Evolutionary conservation across 1,284 basidiomycete species (phyloP), one percentile per base, ranked within the genome.

Genomic region (Vanrija sp.): DNA sequence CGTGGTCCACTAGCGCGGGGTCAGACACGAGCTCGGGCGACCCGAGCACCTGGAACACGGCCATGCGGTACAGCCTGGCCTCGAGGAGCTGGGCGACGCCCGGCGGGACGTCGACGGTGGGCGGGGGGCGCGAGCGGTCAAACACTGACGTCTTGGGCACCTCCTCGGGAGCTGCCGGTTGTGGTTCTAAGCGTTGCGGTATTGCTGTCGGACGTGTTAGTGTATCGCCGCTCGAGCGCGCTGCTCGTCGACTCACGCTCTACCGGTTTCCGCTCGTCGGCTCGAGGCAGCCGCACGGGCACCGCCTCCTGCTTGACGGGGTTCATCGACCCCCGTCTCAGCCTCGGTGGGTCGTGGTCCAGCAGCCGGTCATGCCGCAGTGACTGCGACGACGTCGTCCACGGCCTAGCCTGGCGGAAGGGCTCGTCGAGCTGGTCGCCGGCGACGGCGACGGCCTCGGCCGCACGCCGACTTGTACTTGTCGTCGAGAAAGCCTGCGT

Each of bases 1-100:
- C 54, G 15, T 51, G 43, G 5, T 53, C 25, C 1, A 73, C 26
- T 23, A 73, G 49, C 1, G 39, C 18, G 1, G 38, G 45, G 44
- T 71, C 55, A n/a, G 58, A 43, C 26, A 65, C 55, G 52, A 63
- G 64, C 48, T 65, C 61, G 3, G 70, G 66, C 15, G 60, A 63
- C 23, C 56, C 54, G 52, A 74, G 53, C 15, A 70, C 44, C 43
- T 67, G 67, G 46, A 69, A 71, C 9, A 67, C 67, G 7, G 67
- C 56, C 26, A 71, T 52, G 16, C 71, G 65, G 51, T 63, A 71
- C 14, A 72, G 63, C 16, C 66, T 64, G 9, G 63, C 58, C 18
- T 53, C 38, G 28, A 74, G 66, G 6, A 74, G 65, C 25, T 61
- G 58, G 38, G 55, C 43, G 19, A 74, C 50, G 15, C 58, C 43